Evolutionary conservation across 192 early-diverging fungal species (phyloP).

Genomic region (Coemansia sp.): DNA sequence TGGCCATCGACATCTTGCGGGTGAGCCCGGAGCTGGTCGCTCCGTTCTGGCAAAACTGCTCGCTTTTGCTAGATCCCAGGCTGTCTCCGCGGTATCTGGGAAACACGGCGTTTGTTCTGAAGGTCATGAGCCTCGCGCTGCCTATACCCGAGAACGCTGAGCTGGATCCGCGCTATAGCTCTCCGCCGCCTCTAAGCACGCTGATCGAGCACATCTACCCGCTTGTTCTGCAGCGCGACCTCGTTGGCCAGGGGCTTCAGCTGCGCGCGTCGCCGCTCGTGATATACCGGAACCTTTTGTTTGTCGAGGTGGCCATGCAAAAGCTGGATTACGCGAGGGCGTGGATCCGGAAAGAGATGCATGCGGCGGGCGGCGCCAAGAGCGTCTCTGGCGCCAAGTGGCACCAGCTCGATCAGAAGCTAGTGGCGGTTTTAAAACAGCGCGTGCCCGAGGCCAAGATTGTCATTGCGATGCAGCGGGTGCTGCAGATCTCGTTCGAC

Average conservation of each 20-base stretch:
- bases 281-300: slow-evolving; percentile 39
- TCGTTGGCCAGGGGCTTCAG: slow-evolving; percentile 37
- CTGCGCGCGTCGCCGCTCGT: slow-evolving; percentile 24
- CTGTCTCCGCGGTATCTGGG: slow-evolving; percentile 40
- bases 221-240: slow-evolving; percentile 14
- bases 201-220: slow-evolving; percentile 47
- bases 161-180: slow-evolving; percentile 3
- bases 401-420: slow-evolving; percentile 23
- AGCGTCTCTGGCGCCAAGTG: slow-evolving; percentile 13
- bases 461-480: slow-evolving; percentile 23
- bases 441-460: slow-evolving; percentile 43
- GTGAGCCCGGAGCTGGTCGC: slow-evolving; percentile 49
- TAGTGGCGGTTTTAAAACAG: slow-evolving; percentile 37
- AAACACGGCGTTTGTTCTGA: slow-evolving; percentile 37
- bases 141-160: slow-evolving; percentile 15
- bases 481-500: slow-evolving; percentile 6
- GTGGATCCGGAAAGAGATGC: slow-evolving; percentile 24
- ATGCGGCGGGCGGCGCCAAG: neutral
- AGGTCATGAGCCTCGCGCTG: slow-evolving; percentile 30
- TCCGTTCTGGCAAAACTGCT: slow-evolving; percentile 46
- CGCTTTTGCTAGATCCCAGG: slow-evolving; percentile 42
- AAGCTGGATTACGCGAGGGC: slow-evolving; percentile 30
- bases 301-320: slow-evolving; percentile 33
- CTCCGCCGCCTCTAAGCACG: slow-evolving; percentile 33
- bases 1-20: slow-evolving; percentile 37